Base-by-base conservation (phyloP, 768 basidiomycete species). In the Pleurotus giganteus region DNA sequence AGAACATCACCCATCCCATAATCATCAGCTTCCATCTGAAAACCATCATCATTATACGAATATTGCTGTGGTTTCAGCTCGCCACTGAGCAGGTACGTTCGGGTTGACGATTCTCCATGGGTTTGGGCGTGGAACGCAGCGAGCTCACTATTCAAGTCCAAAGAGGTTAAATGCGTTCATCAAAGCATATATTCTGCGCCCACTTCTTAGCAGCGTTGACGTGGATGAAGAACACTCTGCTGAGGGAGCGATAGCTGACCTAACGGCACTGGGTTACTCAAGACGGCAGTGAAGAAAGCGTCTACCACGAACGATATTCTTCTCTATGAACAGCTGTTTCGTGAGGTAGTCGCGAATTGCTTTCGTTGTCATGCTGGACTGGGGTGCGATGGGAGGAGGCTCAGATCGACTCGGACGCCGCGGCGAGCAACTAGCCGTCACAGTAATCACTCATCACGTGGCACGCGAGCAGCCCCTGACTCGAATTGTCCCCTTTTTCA, bases 181-280 rank as follows among this genome's bases (percentile, higher is more conserved):
- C 47, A 7, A 23, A 3, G 15, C 17, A 24, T 45, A 57, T 15
- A 19, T 7, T 52, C 36, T 23, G n/a, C 15, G 47, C 79, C 62
- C 57, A 91, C 91, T 84, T 87, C 66, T 91, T 93, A 17, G 91
- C 90, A 32, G 71, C 70, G 66, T 91, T 89, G 62, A 91, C 89
- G 61, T 91, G 86, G 51, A 92, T 75, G 0, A 75, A 74, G 41
- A 89, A 75, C 36, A 80, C 81, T 58, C 88, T 80, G 61, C 91
- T 91, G 46, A 93, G 74, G 4, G 82, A 84, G 32, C 90, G 80
- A 67, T 82, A 93, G 4, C 91, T 93, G 55, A 93, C 88, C 90
- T 92, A 56, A 1, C n/a, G 39, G 7, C 12, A 7, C 2, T 17
- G 17, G 3, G 7, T 23, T 24, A 27, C 47, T 57, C 53, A 36